Conservation (phyloP, 2,329 filamentous ascomycete genomes). For the Pseudogymnoascus sp. region DNA sequence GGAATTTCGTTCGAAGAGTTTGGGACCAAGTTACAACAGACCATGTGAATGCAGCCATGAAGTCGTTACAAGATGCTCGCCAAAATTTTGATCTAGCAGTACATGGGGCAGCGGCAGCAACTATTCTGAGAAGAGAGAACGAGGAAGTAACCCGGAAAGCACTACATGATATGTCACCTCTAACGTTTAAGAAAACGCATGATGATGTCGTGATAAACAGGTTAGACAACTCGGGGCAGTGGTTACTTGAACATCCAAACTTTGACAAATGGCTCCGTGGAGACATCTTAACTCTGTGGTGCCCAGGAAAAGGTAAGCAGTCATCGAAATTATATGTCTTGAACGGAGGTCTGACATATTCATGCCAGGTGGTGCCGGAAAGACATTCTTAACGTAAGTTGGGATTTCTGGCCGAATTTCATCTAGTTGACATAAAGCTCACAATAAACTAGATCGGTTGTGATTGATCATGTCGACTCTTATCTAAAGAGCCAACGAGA, state of each 20-base stretch:
- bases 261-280: background rate
- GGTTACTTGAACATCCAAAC: background rate
- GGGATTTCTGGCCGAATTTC: background rate
- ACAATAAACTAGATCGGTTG: background rate
- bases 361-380: background rate
- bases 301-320: background rate
- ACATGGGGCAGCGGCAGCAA: background rate
- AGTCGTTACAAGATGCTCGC: background rate
- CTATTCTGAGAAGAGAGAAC: background rate
- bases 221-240: background rate
- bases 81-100: background rate
- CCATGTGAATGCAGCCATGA: background rate
- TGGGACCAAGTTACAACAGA: background rate
- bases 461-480: background rate
- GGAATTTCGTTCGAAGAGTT: background rate
- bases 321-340: background rate
- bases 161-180: background rate
- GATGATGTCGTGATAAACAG: background rate
- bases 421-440: background rate
- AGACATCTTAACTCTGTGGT: background rate
- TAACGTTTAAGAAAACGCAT: background rate
- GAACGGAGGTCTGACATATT: background rate
- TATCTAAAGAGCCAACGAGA: background rate
- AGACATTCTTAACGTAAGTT: background rate
- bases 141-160: background rate